Percentiles rank a stretch among this genome's conserved stretches.
These are phyloP conservation scores for Ceriops zippeliana DNA, from an alignment of 345 rosid genomes.

Conservation along the genomic window DNA sequence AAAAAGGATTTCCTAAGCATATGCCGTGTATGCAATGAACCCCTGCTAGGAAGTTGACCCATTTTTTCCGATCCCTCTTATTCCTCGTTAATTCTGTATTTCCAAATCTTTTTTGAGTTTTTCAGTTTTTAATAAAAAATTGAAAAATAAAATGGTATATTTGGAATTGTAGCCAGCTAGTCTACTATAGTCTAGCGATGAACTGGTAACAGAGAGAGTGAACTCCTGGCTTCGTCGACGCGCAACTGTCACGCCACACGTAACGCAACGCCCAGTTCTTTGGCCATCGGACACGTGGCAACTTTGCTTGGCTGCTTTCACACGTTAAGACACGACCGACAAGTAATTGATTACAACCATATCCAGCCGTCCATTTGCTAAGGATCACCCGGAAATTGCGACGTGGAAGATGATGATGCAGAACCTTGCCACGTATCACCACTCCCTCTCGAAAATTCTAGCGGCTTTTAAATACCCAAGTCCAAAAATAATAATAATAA, in stretches of 20 bases:
- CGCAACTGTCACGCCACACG: conserved; percentile 31
- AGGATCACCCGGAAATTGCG: conserved; percentile 5
- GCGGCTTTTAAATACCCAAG: neutral
- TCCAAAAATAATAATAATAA: neutral
- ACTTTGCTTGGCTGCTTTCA: neutral
- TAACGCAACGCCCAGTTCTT: conserved; percentile 28
- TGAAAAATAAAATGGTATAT: neutral
- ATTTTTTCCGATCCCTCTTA: no score
- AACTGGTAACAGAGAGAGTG: neutral
- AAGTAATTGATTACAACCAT: conserved; percentile 3
- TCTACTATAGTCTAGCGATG: no score
- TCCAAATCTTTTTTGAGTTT: neutral
- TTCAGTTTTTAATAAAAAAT: neutral
- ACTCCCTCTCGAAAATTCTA: neutral
- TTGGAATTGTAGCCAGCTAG: conserved; percentile 11
- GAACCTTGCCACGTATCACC: conserved; percentile 4
- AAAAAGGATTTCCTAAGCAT: no score
- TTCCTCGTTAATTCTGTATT: no score
- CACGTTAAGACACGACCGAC: conserved; percentile 26
- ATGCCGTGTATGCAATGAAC: no score
- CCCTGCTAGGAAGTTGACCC: no score
- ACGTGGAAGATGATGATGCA: conserved; percentile 23
- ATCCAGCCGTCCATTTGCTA: conserved; percentile 26
- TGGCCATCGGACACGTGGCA: conserved; percentile 16
- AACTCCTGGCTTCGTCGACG: conserved; percentile 24